These are phyloP conservation scores for Penicillium parvum DNA, from an alignment of 495 filamentous ascomycete species.

Conservation along the genomic window DNA sequence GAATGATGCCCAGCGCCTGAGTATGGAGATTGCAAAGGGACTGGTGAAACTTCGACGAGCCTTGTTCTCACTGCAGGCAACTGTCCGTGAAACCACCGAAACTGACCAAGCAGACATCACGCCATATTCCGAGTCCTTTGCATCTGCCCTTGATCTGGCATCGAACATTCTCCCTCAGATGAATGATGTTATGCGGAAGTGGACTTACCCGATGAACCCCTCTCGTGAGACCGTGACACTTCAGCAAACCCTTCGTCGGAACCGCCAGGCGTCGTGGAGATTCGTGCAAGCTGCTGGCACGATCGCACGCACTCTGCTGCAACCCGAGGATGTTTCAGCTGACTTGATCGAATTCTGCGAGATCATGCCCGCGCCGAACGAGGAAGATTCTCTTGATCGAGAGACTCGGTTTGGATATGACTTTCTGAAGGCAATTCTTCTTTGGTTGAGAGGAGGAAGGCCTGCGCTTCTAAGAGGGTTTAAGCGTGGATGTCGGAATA, in stretches of 20 bases:
- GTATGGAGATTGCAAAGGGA: slow-evolving; percentile 51
- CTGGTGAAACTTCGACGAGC: slow-evolving; percentile 54
- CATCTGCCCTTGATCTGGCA: slow-evolving; percentile 43
- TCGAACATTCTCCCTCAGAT: slow-evolving; percentile 50
- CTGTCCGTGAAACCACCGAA: slow-evolving; percentile 24
- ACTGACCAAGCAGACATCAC: slow-evolving; percentile 22
- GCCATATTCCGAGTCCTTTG: slow-evolving; percentile 41
- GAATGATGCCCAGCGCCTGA: slow-evolving; percentile 47
- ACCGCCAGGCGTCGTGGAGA: slow-evolving; percentile 55
- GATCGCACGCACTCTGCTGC: slow-evolving; percentile 39
- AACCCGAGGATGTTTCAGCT: slow-evolving; percentile 20
- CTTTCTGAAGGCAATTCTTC: slow-evolving; percentile 59
- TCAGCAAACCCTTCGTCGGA: slow-evolving; percentile 53
- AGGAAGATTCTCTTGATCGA: slow-evolving; percentile 37
- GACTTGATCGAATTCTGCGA: slow-evolving; percentile 28
- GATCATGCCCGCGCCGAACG: slow-evolving; percentile 46
- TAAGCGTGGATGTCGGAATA: slow-evolving; percentile 33
- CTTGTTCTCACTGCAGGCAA: slow-evolving; percentile 50
- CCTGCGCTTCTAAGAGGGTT: slow-evolving; percentile 53
- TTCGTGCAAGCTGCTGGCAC: slow-evolving; percentile 69
- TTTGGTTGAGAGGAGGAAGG: slow-evolving; percentile 58
- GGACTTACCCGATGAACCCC: slow-evolving; percentile 60
- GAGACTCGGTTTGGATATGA: slow-evolving; percentile 56
- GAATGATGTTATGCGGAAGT: slow-evolving; percentile 50
- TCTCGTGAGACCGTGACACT: slow-evolving; percentile 45